Evolutionary conservation across 257 asterid species (phyloP).

Genomic region (Salvia rosmarinus): DNA sequence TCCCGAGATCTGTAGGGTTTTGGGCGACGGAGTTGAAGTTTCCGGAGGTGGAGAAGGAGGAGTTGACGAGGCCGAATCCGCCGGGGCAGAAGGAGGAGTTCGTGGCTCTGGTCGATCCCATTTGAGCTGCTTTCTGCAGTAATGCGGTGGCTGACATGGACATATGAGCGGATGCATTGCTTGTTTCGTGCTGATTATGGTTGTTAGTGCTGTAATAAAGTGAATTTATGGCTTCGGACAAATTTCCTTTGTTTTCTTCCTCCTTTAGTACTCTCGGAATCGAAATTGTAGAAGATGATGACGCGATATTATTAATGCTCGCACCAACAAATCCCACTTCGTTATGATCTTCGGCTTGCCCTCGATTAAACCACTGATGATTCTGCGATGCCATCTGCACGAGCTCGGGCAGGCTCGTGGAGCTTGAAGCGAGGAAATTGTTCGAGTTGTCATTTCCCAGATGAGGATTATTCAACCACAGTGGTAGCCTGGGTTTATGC

Average conservation of each 20-base stretch:
- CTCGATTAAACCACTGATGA: slow-evolving; percentile 55
- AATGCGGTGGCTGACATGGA: slow-evolving; percentile 91
- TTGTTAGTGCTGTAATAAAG: slow-evolving; percentile 49
- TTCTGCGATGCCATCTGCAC: slow-evolving; percentile 59
- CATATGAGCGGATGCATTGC: slow-evolving; percentile 49
- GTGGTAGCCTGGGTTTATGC: slow-evolving; percentile 58
- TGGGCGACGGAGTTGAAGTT: slow-evolving; percentile 35
- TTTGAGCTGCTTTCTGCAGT: slow-evolving; percentile 81
- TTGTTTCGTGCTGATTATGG: slow-evolving; percentile 28
- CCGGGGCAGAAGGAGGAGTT: slow-evolving; percentile 42
- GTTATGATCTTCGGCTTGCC: slow-evolving; percentile 27
- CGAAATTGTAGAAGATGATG: slow-evolving; percentile 31
- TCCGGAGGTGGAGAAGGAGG: slow-evolving; percentile 33
- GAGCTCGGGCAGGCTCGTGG: slow-evolving; percentile 57
- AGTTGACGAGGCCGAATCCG: slow-evolving; percentile 59
- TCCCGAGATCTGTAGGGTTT: slow-evolving; percentile 12
- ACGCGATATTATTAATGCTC: slow-evolving; percentile 18
- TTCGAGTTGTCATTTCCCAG: slow-evolving; percentile 30
- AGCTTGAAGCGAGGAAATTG: slow-evolving; percentile 41
- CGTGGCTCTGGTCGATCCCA: slow-evolving; percentile 74
- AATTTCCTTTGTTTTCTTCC: slow-evolving; percentile 59
- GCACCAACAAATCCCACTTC: not conserved
- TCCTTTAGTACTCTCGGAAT: slow-evolving; percentile 50
- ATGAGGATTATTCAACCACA: slow-evolving; percentile 41
- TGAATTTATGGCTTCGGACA: slow-evolving; percentile 52